These are phyloP conservation scores for Symbiotaphrina buchneri DNA, from an alignment of 495 filamentous ascomycete species.

Conservation along the genomic window DNA sequence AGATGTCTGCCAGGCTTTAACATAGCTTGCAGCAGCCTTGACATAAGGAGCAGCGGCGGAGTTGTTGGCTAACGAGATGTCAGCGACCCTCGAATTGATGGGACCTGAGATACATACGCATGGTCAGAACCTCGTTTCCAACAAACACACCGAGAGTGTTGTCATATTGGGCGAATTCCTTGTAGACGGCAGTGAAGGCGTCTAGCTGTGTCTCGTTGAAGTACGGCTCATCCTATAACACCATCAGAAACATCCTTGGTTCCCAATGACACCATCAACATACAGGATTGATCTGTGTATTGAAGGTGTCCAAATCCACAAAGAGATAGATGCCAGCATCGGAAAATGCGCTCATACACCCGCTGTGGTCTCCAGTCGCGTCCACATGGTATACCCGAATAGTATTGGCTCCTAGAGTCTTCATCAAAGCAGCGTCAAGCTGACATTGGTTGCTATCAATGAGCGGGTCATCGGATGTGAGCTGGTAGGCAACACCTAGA, in stretches of 20 bases:
- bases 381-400: constrained; percentile 87
- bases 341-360: constrained; percentile 17
- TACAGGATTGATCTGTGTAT: constrained; percentile 54
- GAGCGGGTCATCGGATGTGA: constrained; percentile 47
- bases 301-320: constrained; percentile 69
- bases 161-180: constrained; percentile 54
- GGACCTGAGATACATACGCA: constrained; percentile 13
- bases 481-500: constrained; percentile 39
- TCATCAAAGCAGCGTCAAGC: constrained; percentile 58
- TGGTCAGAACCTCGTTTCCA: constrained; percentile 65
- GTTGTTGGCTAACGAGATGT: constrained; percentile 21
- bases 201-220: constrained; percentile 53
- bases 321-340: constrained; percentile 54
- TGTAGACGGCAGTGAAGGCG: constrained; percentile 46
- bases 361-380: constrained; percentile 38
- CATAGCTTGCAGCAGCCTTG: constrained; percentile 57
- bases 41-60: constrained; percentile 59
- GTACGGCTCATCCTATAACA: constrained; percentile 21
- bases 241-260: background rate
- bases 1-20: constrained; percentile 57
- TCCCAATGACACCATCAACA: constrained; percentile 7
- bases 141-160: constrained; percentile 70
- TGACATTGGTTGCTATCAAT: constrained; percentile 53
- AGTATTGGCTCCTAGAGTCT: constrained; percentile 56
- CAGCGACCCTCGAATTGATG: background rate